Evolutionary conservation across 805 yeast genomes (phyloP), one percentile per base, ranked within the genome.

Genomic region (Starmerella sp.): DNA sequence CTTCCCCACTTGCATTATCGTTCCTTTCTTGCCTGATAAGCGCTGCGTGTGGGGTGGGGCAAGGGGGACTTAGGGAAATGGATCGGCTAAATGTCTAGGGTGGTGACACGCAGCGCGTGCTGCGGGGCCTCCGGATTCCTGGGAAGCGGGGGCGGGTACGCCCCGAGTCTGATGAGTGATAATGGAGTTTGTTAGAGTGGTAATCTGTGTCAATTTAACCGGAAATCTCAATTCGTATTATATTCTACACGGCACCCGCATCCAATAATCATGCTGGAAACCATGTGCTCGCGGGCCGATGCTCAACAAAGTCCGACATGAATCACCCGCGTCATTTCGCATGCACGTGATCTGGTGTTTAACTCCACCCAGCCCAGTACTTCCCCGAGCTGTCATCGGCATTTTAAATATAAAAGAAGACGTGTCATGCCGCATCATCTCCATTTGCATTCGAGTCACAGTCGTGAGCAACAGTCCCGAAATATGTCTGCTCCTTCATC

Each of bases 1-100:
- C 31, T 46, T 13, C 49, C 49, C 49, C 49, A 46, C 49, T 46
- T 46, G 49, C 49, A 46, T 46, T 46, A 46, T 46, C 49, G 49
- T 46, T 22, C 14, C 2, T 10, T 11, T n/a, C 15, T 32, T n/a
- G 10, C n/a, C 49, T 46, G 49, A 46, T 46, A 46, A 46, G 49
- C 48, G 4, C 31, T 46, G 49, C 49, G 49, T 46, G 49, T 46
- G 49, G 49, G 49, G 49, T 17, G n/a, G 49, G 49, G 49, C 38
- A 32, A 22, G 49, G 49, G 43, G 22, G 15, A 8, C 2, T 29
- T 8, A 6, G 30, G 31, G n/a, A 34, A 34, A 43, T 30, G 39
- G 39, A 22, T 46, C 49, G 49, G 49, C 49, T 46, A 46, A 32
- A 17, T 32, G 49, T 22, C 39, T 34, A 46, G 49, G 49, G 49